phyloP scores from a whole-genome alignment of 345 rosid species.

The Carallia brachiata region DNA sequence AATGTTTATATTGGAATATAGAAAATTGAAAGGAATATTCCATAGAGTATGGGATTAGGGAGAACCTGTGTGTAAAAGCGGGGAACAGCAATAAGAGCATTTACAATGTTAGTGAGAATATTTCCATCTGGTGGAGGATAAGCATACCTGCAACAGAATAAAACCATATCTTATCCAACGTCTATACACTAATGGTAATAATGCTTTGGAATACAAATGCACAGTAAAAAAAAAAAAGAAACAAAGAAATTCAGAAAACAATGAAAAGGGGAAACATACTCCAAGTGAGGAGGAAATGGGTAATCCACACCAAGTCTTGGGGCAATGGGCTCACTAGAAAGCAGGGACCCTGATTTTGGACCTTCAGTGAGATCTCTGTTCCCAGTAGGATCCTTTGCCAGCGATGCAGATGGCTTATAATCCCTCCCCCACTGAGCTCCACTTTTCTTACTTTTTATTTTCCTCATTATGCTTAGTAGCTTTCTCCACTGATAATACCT shows the following conservation, averaged over 20 bases:
- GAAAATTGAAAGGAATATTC: neutral
- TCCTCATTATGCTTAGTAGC: slow-evolving; percentile 53
- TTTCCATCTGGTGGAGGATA: slow-evolving; percentile 98
- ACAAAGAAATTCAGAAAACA: slow-evolving; percentile 4
- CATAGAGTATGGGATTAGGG: slow-evolving; percentile 7
- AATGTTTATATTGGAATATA: neutral
- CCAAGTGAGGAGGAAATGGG: slow-evolving; percentile 86
- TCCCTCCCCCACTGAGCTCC: slow-evolving; percentile 45
- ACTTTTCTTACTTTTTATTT: slow-evolving; percentile 36
- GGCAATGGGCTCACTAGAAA: slow-evolving; percentile 66
- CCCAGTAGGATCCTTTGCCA: slow-evolving; percentile 34
- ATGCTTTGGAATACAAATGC: neutral
- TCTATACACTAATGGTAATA: neutral
- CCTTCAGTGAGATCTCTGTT: slow-evolving; percentile 25
- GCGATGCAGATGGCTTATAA: slow-evolving; percentile 17
- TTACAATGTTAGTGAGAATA: slow-evolving; percentile 88
- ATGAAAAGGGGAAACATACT: slow-evolving; percentile 43
- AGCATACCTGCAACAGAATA: slow-evolving; percentile 67
- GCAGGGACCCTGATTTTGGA: slow-evolving; percentile 35
- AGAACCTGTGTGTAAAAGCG: slow-evolving; percentile 89
- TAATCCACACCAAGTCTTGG: slow-evolving; percentile 88
- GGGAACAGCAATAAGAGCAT: slow-evolving; percentile 97
- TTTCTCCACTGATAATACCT: slow-evolving; percentile 75
- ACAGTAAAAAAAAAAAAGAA: neutral
- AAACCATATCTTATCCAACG: neutral